phyloP scores from a whole-genome alignment of 2,329 filamentous ascomycete species.

The Monosporascus sp. region DNA sequence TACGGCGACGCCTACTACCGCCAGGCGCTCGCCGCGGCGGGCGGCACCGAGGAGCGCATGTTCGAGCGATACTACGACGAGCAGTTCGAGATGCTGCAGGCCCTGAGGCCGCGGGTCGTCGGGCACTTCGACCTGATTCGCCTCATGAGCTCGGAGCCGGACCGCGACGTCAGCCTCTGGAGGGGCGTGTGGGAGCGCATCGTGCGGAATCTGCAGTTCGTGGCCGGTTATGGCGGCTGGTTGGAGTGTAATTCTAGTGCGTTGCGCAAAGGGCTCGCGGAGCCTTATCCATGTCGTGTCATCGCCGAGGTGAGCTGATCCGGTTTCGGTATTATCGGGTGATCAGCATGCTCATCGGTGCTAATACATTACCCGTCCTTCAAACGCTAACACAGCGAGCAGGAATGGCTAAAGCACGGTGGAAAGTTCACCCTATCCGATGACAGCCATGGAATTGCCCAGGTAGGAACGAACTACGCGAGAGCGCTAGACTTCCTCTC shows the following conservation, averaged over 20 bases:
- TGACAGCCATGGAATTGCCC: constrained; percentile 84
- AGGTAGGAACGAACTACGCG: constrained; percentile 80
- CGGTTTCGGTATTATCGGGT: background rate
- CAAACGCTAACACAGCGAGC: background rate
- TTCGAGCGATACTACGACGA: constrained; percentile 84
- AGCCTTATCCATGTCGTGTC: constrained; percentile 78
- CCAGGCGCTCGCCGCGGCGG: constrained; percentile 47
- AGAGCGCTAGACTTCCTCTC: constrained; percentile 66
- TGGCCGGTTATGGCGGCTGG: constrained; percentile 70
- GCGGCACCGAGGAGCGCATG: constrained; percentile 57
- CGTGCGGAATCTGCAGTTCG: constrained; percentile 65
- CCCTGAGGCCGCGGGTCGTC: constrained; percentile 69
- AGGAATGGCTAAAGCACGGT: constrained; percentile 67
- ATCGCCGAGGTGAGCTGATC: constrained; percentile 63
- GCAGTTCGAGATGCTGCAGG: constrained; percentile 73
- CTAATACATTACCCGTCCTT: constrained; percentile 4
- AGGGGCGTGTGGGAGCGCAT: constrained; percentile 67
- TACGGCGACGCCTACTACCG: constrained; percentile 67
- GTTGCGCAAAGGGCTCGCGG: constrained; percentile 79
- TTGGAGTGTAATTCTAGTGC: constrained; percentile 87
- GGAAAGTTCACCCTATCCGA: constrained; percentile 89
- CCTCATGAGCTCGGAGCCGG: constrained; percentile 67
- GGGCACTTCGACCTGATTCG: constrained; percentile 93
- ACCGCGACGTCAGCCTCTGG: constrained; percentile 53
- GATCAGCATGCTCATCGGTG: background rate